Conservation (phyloP, 306 rosid genomes). For the Phaseolus lunatus region DNA sequence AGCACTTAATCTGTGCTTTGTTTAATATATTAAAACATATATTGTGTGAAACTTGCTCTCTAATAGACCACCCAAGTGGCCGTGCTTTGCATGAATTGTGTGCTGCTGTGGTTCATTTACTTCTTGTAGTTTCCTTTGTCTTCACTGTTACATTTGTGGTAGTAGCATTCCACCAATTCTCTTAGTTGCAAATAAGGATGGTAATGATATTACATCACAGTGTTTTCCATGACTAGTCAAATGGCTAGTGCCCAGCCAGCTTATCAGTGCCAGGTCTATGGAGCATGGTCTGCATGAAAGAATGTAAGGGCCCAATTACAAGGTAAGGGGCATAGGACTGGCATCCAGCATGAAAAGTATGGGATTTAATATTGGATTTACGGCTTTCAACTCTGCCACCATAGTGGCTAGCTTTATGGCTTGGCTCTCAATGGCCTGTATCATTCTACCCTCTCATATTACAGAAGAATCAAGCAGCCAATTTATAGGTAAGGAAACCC, state of each 20-base stretch:
- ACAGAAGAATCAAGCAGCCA: neutral
- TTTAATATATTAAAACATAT: slow-evolving; percentile 9
- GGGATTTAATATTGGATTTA: neutral
- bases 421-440: neutral
- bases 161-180: no score
- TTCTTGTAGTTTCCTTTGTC: neutral
- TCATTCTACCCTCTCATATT: neutral
- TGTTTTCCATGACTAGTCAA: neutral
- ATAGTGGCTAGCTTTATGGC: neutral
- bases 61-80: neutral
- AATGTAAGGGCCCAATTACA: neutral
- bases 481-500: neutral
- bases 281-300: neutral
- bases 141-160: neutral
- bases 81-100: neutral
- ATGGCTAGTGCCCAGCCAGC: neutral
- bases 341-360: neutral
- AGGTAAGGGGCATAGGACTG: neutral
- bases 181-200: neutral
- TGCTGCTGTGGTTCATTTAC: neutral
- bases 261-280: neutral
- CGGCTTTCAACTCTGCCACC: neutral
- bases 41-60: neutral
- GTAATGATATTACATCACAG: no score
- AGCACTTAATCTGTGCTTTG: slow-evolving; percentile 14